Evolutionary conservation across 2,329 filamentous ascomycete species (phyloP).

Genomic region (Chaetomium olivaceum): DNA sequence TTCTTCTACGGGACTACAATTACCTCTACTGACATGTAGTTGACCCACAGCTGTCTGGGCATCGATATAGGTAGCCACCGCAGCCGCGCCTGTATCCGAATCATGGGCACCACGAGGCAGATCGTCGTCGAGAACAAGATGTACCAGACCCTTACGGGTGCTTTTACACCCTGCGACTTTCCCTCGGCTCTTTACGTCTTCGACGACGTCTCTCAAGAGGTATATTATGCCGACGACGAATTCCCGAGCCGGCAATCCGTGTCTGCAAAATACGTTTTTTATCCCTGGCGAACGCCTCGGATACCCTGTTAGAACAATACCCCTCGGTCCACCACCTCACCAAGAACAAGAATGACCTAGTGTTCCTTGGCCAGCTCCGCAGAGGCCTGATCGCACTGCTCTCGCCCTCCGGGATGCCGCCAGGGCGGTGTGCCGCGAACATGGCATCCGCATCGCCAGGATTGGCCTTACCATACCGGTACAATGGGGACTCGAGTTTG

Average conservation of each 20-base stretch:
- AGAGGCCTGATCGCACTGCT: neutral
- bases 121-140: neutral
- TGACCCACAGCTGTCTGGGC: neutral
- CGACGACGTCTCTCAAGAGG: neutral
- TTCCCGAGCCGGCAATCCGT: neutral
- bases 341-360: neutral
- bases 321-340: neutral
- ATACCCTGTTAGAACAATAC: neutral
- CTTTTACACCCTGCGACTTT: neutral
- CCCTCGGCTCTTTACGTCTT: neutral
- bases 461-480: neutral
- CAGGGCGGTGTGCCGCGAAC: neutral
- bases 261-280: neutral
- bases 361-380: neutral
- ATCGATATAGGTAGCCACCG: neutral
- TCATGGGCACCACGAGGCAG: neutral
- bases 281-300: neutral
- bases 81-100: neutral
- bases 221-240: neutral
- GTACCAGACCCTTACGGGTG: neutral
- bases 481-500: neutral
- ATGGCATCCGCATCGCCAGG: neutral
- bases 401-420: neutral
- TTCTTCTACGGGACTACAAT: neutral
- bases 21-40: neutral